phyloP scores from a whole-genome alignment of 352 stramenopile species.

The Globisporangium mamillatum region DNA sequence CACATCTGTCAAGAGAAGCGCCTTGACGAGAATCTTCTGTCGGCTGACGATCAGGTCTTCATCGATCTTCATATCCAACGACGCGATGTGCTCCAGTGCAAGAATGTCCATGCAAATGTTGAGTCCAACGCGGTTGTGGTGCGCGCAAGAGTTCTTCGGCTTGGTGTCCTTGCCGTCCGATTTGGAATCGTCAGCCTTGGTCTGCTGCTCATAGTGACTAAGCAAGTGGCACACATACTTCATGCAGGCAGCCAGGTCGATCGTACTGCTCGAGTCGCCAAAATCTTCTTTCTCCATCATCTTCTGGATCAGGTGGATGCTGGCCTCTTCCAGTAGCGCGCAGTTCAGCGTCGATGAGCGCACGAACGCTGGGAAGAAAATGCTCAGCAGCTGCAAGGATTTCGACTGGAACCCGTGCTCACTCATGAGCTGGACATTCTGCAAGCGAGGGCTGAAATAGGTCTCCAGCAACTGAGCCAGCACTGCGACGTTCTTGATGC shows the following conservation, averaged over 20 bases:
- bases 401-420: conserved; percentile 63
- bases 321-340: conserved; percentile 60
- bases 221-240: conserved; percentile 69
- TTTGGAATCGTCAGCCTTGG: conserved; percentile 19
- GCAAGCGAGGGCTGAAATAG: conserved; percentile 63
- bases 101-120: conserved; percentile 73
- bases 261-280: conserved; percentile 31
- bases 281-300: conserved; percentile 49
- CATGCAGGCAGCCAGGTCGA: conserved; percentile 46
- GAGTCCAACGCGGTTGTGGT: conserved; percentile 70
- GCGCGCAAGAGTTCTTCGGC: conserved; percentile 32
- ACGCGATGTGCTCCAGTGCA: conserved; percentile 47
- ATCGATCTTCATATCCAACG: conserved; percentile 17
- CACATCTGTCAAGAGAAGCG: conserved; percentile 47
- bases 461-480: conserved; percentile 66
- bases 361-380: conserved; percentile 75
- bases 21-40: conserved; percentile 58
- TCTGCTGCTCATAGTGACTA: conserved; percentile 39
- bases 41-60: conserved; percentile 26
- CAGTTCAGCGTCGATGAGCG: conserved; percentile 52
- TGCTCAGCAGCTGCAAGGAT: conserved; percentile 64
- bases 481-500: conserved; percentile 59
- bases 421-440: conserved; percentile 46
- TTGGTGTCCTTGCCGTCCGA: not conserved
- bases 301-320: conserved; percentile 61